Base-by-base conservation (phyloP, 768 basidiomycete species). In the Tubosaeta sp. region DNA sequence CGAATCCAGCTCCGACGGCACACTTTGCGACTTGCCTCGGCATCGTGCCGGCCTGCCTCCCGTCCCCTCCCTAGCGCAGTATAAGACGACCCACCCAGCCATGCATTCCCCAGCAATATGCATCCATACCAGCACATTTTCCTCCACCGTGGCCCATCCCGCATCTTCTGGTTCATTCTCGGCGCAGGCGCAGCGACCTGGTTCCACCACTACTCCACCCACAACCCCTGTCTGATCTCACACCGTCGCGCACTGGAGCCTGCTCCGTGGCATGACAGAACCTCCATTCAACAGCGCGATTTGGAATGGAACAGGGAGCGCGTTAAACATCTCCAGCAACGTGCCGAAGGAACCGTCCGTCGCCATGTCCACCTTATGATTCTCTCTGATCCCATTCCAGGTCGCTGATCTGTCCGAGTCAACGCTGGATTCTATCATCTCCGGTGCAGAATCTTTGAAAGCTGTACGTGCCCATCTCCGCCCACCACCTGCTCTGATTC, bases 131-230 rank as follows among this genome's bases (percentile, higher is more conserved):
- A 53, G 1, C 55, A 61, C 48, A 3, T 61, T 37, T 53, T 57
- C 26, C 48, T 65, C 55, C 68, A 66, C 46, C 66, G 71, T 50
- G 63, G 76, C 6, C 79, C 80, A n/a, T 79, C 79, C 41, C 84
- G 86, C 56, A 38, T 86, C 49, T 29, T 88, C 64, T 88, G 86
- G 86, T 86, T 88, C 73, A 9, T 76, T 59, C 17, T 86, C 57
- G 87, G 86, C 53, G 85, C 81, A 7, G 71, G 69, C 3, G 60
- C 56, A 26, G 70, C 72, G 0, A 62, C 65, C 26, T 70, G 67
- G 56, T 78, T 69, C 66, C 50, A 67, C 68, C 70, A 72, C 22
- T 59, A 62, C 56, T 63, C 62, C 29, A 29, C 29, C 29, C 29
- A 9, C 29, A 9, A 29, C 22, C 29, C 22, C 22, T 22, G 22